Conservation (phyloP, 2,329 filamentous ascomycete genomes). For the Calonectria fujianensis region DNA sequence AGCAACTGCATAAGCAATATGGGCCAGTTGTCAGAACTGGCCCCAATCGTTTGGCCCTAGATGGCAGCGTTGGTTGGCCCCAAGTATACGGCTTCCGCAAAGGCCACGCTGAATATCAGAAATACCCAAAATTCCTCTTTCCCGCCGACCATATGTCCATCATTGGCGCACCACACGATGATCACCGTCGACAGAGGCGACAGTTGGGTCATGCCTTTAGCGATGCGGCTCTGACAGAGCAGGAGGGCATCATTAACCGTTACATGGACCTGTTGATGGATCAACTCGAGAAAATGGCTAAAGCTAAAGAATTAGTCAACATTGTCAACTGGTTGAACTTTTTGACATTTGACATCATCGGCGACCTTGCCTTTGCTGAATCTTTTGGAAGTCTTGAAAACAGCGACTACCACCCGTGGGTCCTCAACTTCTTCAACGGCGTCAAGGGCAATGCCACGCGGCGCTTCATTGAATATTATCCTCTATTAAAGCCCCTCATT, state of each 20-base stretch:
- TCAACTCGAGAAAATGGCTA: not conserved
- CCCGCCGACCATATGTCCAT: not conserved
- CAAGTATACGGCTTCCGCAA: not conserved
- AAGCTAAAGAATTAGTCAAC: not conserved
- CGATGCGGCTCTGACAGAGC: not conserved
- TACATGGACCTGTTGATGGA: not conserved
- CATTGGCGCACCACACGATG: not conserved
- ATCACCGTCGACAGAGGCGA: not conserved
- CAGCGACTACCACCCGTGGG: not conserved
- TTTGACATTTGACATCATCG: not conserved
- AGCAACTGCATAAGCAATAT: not conserved
- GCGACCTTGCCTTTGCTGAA: not conserved
- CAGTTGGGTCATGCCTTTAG: not conserved
- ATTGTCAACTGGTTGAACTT: not conserved
- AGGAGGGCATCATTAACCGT: not conserved
- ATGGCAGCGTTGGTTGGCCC: not conserved
- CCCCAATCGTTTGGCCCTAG: not conserved
- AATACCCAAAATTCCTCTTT: not conserved
- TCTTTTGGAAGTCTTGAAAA: not conserved
- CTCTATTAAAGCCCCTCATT: not conserved
- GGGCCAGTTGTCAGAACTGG: not conserved
- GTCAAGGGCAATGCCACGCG: not conserved
- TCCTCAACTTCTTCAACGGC: not conserved
- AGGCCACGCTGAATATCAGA: not conserved
- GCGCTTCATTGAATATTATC: not conserved